Base-by-base conservation (phyloP, 1,284 basidiomycete species). In the Anthracocystis setariae region DNA sequence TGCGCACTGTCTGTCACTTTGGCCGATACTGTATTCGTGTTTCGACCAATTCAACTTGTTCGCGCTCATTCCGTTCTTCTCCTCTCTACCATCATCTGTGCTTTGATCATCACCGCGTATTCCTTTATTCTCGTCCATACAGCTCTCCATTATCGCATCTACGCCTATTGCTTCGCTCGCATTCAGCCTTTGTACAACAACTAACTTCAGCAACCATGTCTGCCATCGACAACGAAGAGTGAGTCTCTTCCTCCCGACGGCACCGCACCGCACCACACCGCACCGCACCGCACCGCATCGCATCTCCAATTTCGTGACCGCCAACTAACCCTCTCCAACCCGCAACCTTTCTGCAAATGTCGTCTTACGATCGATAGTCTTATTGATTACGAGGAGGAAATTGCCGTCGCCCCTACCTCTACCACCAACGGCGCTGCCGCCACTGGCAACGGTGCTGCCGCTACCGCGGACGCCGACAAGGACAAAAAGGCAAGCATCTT, bases 351-450 rank as follows among this genome's bases (percentile, higher is more conserved):
- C 35, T 17, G 35, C n/a, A 15, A 42, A 42, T 23, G 40, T 23
- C 21, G 21, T 42, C 29, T 5, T 23, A 3, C 18, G 21, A 8
- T 13, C 23, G 20, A 23, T 61, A 82, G 80, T 72, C 79, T 82
- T n/a, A 82, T 82, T 69, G 81, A 82, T 53, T 82, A 82, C 80
- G 81, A 82, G 70, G 81, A 82, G 80, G 81, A 82, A 64, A 74
- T 81, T 50, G 67, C 77, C 39, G 71, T 79, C 53, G 67, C 76
- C 37, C 72, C 77, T 18, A 67, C 78, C 27, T 63, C 78, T 12
- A 58, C 63, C 54, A 75, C 73, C 47, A 74, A 75, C 44, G 72
- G 76, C 18, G 64, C 77, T 48, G 70, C 76, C 42, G 67, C 75
- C 52, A 58, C 66, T 24, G 58, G 61, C 45, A 75, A 71, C 39